Evolutionary conservation across 2,329 filamentous ascomycete genomes (phyloP), one percentile per base, ranked within the genome.

Genomic region (Verticillium zaregamsianum): DNA sequence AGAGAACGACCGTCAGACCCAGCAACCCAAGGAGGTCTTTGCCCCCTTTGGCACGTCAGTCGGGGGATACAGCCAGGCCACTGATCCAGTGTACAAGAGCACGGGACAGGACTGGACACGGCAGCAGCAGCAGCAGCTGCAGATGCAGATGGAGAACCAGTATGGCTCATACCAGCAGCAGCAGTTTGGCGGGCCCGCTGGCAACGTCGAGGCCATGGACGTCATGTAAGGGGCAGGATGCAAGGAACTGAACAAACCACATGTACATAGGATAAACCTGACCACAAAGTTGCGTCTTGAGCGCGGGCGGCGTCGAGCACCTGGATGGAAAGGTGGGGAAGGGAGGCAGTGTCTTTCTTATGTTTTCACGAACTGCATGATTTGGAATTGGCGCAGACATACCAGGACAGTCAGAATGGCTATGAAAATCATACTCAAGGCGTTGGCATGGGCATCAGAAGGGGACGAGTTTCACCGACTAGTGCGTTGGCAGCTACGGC

Each of bases 41-140:
- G 76, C 72, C 55, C 78, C 79, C 63, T 80, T 79, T 61, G 78
- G 80, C 23, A 73, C 73, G 8, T 70, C 77, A 3, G 69, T 77
- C 6, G 76, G 74, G 57, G 72, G 70, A 2, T 68, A 68, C 54
- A 66, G 64, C 57, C 64, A 66, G 28, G 82, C 88, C 0, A 87
- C 83, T 2, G 90, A 92, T 65, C 90, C 90, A 0, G 89, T 89
- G n/a, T 92, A 92, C 72, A 82, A 74, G 65, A 71, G 70, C 63
- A 65, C 73, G 68, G 63, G 59, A 71, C 69, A 75, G 69, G 65
- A 63, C 31, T 66, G 64, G 65, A 59, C 59, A 31, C 20, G 39
- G 61, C 37, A 61, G 59, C 55, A 68, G 61, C 81, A 82, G 68
- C 75, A 79, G 72, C 71, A 83, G 70, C 72, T 80, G 73, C 71